Evolutionary conservation across 2,329 filamentous ascomycete species (phyloP).

Genomic region (Penicillium sp.): DNA sequence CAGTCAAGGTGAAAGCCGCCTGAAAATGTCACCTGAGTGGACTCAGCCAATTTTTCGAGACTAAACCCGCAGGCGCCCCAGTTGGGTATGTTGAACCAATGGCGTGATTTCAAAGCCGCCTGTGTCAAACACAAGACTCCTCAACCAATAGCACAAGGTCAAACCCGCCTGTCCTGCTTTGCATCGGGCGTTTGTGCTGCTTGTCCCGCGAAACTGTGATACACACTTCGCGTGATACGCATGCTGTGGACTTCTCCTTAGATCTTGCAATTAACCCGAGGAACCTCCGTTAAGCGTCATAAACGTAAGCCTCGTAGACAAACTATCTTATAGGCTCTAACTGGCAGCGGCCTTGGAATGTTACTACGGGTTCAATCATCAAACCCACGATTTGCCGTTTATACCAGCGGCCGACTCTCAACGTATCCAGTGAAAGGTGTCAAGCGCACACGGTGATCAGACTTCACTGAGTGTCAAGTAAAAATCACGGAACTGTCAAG

Average conservation of each 20-base stretch:
- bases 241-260: neutral
- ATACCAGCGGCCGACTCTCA: too few species aligned
- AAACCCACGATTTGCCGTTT: too few species aligned
- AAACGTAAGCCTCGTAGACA: neutral
- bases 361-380: too few species aligned
- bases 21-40: too few species aligned
- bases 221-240: neutral
- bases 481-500: too few species aligned
- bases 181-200: neutral
- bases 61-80: neutral
- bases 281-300: neutral
- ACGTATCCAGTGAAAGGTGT: too few species aligned
- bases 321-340: neutral
- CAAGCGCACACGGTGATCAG: too few species aligned
- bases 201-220: neutral
- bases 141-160: neutral
- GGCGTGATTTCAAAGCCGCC: neutral
- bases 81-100: neutral
- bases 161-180: neutral
- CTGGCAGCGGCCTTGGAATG: too few species aligned
- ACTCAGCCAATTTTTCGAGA: neutral
- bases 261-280: neutral
- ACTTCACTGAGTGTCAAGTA: too few species aligned
- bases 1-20: neutral
- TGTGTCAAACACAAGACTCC: neutral